Conservation (phyloP, 1,284 basidiomycete species). For the Boletellus sp. region DNA sequence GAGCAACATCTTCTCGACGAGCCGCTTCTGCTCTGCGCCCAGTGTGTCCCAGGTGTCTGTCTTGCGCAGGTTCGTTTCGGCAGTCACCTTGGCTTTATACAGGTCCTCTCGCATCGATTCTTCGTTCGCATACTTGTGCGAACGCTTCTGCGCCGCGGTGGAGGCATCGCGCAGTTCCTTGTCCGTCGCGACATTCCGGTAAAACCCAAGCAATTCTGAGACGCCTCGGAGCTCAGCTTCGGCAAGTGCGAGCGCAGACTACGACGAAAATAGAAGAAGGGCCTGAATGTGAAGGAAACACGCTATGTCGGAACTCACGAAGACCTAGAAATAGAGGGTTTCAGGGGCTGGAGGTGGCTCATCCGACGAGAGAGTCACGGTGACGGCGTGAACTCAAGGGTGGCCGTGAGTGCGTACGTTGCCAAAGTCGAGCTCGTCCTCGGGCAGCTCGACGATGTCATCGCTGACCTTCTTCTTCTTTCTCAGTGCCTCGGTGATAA, state of each 20-base stretch:
- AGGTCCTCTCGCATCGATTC: constrained; percentile 75
- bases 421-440: constrained; percentile 52
- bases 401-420: constrained; percentile 40
- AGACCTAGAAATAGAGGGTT: constrained; percentile 43
- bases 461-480: constrained; percentile 50
- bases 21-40: constrained; percentile 59
- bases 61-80: constrained; percentile 61
- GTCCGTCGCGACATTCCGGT: constrained; percentile 71
- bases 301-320: constrained; percentile 43
- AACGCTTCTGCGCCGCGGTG: constrained; percentile 60
- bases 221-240: constrained; percentile 52
- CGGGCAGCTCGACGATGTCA: constrained; percentile 53
- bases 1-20: constrained; percentile 74
- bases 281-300: too few relatives aligned
- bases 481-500: constrained; percentile 58
- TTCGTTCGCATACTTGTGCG: constrained; percentile 65
- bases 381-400: too few relatives aligned
- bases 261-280: background rate
- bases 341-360: too few relatives aligned
- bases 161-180: constrained; percentile 74
- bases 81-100: constrained; percentile 64
- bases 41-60: constrained; percentile 56
- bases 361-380: background rate
- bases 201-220: constrained; percentile 65
- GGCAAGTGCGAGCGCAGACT: constrained; percentile 52